Evolutionary conservation across 371 early-diverging fungal species (phyloP).

Genomic region (Lichtheimia corymbifera): DNA sequence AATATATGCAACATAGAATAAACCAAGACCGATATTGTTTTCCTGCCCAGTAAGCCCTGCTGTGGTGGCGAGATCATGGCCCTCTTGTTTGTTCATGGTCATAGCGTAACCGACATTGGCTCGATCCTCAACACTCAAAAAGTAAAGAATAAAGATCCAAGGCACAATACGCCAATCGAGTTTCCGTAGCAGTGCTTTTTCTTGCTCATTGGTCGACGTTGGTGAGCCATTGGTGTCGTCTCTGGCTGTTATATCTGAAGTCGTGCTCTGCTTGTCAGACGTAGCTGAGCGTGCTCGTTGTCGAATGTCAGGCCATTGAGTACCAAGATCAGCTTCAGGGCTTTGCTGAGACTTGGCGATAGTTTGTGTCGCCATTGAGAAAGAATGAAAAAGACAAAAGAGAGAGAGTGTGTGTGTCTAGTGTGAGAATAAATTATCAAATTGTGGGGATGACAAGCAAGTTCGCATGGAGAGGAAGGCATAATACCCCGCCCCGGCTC

Average conservation of each 20-base stretch:
- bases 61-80: constrained; percentile 42
- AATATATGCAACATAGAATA: constrained; percentile 55
- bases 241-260: neutral
- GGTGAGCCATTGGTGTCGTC: neutral
- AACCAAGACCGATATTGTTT: constrained; percentile 48
- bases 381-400: neutral
- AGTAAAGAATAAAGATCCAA: constrained; percentile 53
- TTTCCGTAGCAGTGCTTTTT: constrained; percentile 41
- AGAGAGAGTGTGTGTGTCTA: no score
- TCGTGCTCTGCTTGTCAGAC: neutral
- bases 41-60: constrained; percentile 33
- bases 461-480: no score
- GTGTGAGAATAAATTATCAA: neutral
- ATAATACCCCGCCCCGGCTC: no score
- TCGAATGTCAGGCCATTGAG: constrained; percentile 2
- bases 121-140: constrained; percentile 49
- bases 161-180: constrained; percentile 53
- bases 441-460: neutral
- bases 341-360: neutral
- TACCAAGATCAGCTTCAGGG: neutral
- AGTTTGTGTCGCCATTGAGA: neutral
- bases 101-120: constrained; percentile 54
- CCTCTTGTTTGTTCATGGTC: constrained; percentile 49
- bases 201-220: neutral
- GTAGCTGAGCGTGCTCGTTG: neutral